phyloP scores from a whole-genome alignment of 768 basidiomycete species.

The Leccinum disarticulatum region DNA sequence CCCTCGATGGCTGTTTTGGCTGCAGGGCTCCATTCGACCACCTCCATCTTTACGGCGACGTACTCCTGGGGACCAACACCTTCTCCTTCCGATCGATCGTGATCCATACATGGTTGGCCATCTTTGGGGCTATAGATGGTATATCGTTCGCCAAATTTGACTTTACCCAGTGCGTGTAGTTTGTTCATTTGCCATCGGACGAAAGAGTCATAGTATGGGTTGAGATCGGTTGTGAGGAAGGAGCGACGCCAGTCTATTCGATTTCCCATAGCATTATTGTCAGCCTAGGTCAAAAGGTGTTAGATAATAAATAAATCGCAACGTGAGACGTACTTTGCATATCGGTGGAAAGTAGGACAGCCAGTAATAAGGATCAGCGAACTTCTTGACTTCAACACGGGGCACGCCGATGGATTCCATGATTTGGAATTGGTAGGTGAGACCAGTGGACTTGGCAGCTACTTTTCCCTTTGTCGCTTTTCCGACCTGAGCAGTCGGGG shows the following conservation, averaged over 20 bases:
- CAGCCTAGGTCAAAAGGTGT: conserved; percentile 39
- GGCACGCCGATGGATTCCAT: conserved; percentile 94
- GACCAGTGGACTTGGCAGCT: conserved; percentile 87
- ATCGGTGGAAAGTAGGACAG: conserved; percentile 94
- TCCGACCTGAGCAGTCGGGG: conserved; percentile 50
- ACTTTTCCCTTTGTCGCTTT: conserved; percentile 98
- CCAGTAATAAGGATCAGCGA: conserved; percentile 96
- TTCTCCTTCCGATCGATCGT: conserved; percentile 94
- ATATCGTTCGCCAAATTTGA: conserved; percentile 98
- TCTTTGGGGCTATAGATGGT: conserved; percentile 99
- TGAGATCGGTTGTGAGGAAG: conserved; percentile 92
- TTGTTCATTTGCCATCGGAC: conserved; percentile 99
- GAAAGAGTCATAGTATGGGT: conserved; percentile 97
- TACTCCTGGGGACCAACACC: conserved; percentile 95
- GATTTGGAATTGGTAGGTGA: conserved; percentile 98
- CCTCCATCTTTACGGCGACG: conserved; percentile 92
- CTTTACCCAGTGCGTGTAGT: conserved; percentile 80
- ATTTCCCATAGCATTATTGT: conserved; percentile 87
- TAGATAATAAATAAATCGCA: not conserved
- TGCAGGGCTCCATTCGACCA: conserved; percentile 75
- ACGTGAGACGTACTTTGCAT: conserved; percentile 59
- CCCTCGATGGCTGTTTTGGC: conserved; percentile 63
- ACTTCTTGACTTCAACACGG: conserved; percentile 87
- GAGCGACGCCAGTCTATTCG: conserved; percentile 96
- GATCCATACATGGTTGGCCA: conserved; percentile 99